Evolutionary conservation across 2,329 filamentous ascomycete species (phyloP), one percentile per base, ranked within the genome.

Genomic region (Dactylella cylindrospora): DNA sequence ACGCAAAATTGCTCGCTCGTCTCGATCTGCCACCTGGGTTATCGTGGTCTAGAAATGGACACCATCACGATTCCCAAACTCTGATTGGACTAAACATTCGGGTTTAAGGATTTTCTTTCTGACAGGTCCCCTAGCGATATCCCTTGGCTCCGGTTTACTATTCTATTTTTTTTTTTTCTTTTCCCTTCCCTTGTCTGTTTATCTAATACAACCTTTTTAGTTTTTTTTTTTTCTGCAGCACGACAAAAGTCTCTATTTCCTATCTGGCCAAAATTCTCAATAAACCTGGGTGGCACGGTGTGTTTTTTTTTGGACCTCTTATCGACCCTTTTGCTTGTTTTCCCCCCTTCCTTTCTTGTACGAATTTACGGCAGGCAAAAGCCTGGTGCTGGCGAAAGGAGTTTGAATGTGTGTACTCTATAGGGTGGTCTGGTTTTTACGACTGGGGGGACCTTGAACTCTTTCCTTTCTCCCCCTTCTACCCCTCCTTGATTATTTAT

Each of bases 1-100:
- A 46, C 57, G n/a, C 41, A 40, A 62, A 38, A 49, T 49, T 38
- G 49, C 47, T 44, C 39, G 39, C 49, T 60, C 53, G 57, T 62
- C 38, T 62, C 49, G 57, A 62, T 10, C 43, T 54, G 31, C 57
- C 49, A 20, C 36, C 35, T 38, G 20, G 9, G 35, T 38, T 54
- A 43, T 47, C 55, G 33, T 46, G 50, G 55, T 36, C 35, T 51
- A 39, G 35, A 35, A n/a, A n/a, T 26, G 35, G 43, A 35, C 51
- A 50, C 52, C 57, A 62, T 53, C 57, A 44, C 55, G 9, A n/a
- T 54, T 53, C 43, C 44, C 32, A 43, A 19, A 25, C 28, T 49
- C 33, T 62, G 40, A 62, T 62, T 62, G 57, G 57, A 32, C 25
- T 19, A 38, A 13, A 28, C 29, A n/a, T 52, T 32, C 49, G 49